Evolutionary conservation across 2,329 filamentous ascomycete genomes (phyloP).

Genomic region (Diaporthe sp.): DNA sequence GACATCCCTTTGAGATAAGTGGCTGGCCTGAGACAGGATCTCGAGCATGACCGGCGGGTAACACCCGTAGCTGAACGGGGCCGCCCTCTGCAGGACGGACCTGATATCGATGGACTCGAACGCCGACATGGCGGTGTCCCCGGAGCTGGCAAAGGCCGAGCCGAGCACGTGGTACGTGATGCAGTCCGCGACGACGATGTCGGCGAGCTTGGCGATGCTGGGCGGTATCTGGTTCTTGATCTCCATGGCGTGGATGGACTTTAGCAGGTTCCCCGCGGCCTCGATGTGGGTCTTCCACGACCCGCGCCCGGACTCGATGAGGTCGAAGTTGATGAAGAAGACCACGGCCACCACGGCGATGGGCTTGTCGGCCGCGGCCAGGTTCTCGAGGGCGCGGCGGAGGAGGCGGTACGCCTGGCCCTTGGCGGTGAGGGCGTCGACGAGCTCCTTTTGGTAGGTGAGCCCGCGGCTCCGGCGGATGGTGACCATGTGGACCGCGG

Average conservation of each 20-base stretch:
- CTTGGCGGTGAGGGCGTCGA: constrained; percentile 62
- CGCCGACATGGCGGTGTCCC: constrained; percentile 46
- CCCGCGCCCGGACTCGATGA: constrained; percentile 52
- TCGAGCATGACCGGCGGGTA: constrained; percentile 60
- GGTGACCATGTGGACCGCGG: constrained; percentile 63
- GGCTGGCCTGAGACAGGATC: constrained; percentile 59
- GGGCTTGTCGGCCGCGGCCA: constrained; percentile 52
- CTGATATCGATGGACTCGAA: constrained; percentile 56
- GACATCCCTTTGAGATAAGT: constrained; percentile 51
- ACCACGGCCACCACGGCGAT: constrained; percentile 60
- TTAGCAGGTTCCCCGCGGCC: constrained; percentile 60
- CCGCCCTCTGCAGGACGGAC: constrained; percentile 55
- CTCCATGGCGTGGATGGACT: constrained; percentile 50
- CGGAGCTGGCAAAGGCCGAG: constrained; percentile 56
- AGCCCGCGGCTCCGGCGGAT: constrained; percentile 53
- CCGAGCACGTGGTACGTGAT: constrained; percentile 64
- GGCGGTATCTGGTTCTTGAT: constrained; percentile 10
- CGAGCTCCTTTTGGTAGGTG: constrained; percentile 48
- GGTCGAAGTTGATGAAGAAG: constrained; percentile 65
- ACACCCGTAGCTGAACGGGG: constrained; percentile 62
- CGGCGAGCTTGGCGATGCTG: constrained; percentile 54
- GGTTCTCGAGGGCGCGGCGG: constrained; percentile 55
- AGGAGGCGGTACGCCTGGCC: constrained; percentile 60
- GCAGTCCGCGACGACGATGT: constrained; percentile 63
- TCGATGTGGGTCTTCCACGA: constrained; percentile 56